Evolutionary conservation across 768 basidiomycete genomes (phyloP).

Genomic region (Daedaleopsis sinensis): DNA sequence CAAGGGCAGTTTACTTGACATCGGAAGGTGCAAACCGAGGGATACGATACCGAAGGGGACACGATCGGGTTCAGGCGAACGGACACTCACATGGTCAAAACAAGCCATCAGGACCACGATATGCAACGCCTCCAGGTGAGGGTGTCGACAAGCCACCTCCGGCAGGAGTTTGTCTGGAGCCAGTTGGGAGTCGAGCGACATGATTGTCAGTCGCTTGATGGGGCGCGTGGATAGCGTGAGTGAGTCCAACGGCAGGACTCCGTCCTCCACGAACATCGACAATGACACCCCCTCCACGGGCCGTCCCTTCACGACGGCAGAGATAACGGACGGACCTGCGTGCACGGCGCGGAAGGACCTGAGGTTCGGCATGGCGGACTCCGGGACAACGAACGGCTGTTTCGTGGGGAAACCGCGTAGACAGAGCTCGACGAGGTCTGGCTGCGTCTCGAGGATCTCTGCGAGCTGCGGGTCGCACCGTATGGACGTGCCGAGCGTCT

Average conservation of each 20-base stretch:
- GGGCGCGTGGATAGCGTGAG: slow-evolving; percentile 42
- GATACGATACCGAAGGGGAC: slow-evolving; percentile 3
- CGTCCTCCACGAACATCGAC: slow-evolving; percentile 49
- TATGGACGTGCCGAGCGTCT: slow-evolving; percentile 57
- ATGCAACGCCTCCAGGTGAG: slow-evolving; percentile 60
- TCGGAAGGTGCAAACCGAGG: neutral
- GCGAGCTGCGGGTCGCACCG: slow-evolving; percentile 52
- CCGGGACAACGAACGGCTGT: slow-evolving; percentile 36
- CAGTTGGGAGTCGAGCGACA: slow-evolving; percentile 53
- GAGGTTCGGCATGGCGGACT: slow-evolving; percentile 50
- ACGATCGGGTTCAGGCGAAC: neutral
- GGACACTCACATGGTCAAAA: slow-evolving; percentile 46
- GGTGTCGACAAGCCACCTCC: slow-evolving; percentile 50
- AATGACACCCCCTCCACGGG: slow-evolving; percentile 56
- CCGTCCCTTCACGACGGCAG: slow-evolving; percentile 47
- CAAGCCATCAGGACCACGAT: slow-evolving; percentile 57
- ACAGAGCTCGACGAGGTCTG: slow-evolving; percentile 51
- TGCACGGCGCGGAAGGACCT: slow-evolving; percentile 56
- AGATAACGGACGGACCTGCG: slow-evolving; percentile 48
- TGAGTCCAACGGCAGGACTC: slow-evolving; percentile 45
- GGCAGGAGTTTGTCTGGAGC: slow-evolving; percentile 48
- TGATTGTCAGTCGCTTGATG: slow-evolving; percentile 55
- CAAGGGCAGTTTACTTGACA: neutral
- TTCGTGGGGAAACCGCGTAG: slow-evolving; percentile 54
- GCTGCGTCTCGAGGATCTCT: slow-evolving; percentile 54